Base-by-base conservation (phyloP, 1,284 basidiomycete genomes). In the Leucoagaricus sp. region DNA sequence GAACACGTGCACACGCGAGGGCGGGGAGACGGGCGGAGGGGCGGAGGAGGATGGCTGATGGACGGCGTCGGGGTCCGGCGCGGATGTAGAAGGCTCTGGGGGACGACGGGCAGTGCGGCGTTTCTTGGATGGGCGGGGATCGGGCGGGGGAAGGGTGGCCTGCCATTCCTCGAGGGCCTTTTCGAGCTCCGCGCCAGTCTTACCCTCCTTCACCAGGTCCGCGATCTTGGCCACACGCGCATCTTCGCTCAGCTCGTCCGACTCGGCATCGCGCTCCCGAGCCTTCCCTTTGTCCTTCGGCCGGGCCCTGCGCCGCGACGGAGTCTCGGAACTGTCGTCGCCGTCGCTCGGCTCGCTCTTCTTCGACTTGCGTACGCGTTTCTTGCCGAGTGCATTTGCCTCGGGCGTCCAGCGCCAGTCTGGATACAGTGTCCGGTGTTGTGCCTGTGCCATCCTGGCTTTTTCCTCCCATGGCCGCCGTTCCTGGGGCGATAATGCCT, bases 371-470 rank as follows among this genome's bases (percentile, higher is more conserved):
- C 58, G 61, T 45, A 59, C 29, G 40, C 53, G 53, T 55, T 55
- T 64, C 58, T 85, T 84, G 9, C 77, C 76, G 40, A 79, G 73
- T 29, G 79, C 78, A 60, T 85, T 83, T 34, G 82, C 75, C 23
- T 78, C 78, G 13, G 86, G 87, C 42, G 84, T 78, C 70, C 90
- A 91, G 45, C 88, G 75, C 86, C 88, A 91, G 68, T 89, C 84
- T 0, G 88, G 88, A 67, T 89, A 92, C 64, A 84, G 81, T 61
- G 78, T 80, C 66, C 89, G 80, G 69, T 93, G 91, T 66, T 91
- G 89, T 3, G 82, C 86, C 64, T 88, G 88, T 2, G 91, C 91
- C 9, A 82, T 76, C 36, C 82, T 76, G 3, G 91, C 91, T 65
- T 89, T 84, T 25, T 81, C 83, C 66, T 92, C 89, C 87, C 91